These are phyloP conservation scores for Diaporthe aspalathi DNA, from an alignment of 2,329 filamentous ascomycete species.

Conservation along the genomic window DNA sequence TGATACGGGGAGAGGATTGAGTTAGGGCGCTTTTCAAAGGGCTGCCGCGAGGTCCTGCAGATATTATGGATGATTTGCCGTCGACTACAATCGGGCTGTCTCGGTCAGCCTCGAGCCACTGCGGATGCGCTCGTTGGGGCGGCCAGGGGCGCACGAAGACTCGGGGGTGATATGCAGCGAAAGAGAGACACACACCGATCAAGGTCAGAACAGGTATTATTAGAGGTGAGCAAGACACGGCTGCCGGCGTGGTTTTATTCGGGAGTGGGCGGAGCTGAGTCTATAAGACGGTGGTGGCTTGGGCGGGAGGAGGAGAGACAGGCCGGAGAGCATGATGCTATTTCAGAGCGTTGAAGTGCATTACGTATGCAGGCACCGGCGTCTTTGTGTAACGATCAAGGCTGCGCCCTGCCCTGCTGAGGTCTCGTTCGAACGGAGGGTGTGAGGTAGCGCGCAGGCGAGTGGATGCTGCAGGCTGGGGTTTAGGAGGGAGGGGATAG, in stretches of 20 bases:
- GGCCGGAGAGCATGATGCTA: conserved; percentile 40
- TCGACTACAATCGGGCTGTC: conserved; percentile 33
- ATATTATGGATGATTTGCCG: conserved; percentile 2
- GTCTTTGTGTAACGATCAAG: conserved; percentile 27
- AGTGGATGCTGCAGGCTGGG: conserved; percentile 22
- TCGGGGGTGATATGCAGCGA: conserved; percentile 14
- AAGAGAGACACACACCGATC: conserved; percentile 18
- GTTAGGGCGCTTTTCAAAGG: conserved; percentile 10
- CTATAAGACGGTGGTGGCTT: conserved; percentile 38
- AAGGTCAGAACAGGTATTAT: not conserved
- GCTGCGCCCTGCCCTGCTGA: conserved; percentile 30
- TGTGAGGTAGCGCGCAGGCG: conserved; percentile 16
- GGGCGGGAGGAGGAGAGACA: conserved; percentile 37
- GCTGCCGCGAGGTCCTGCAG: conserved; percentile 22
- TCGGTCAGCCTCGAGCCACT: conserved; percentile 32
- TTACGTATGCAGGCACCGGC: conserved; percentile 37
- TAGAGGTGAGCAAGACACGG: conserved; percentile 23
- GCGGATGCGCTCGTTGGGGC: not conserved
- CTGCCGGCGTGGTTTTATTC: conserved; percentile 36
- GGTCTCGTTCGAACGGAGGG: not conserved
- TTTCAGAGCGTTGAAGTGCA: conserved; percentile 35
- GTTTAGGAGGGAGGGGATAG: conserved; percentile 11
- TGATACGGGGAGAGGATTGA: not conserved
- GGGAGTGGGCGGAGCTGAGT: conserved; percentile 37
- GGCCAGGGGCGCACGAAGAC: conserved; percentile 16